These are phyloP conservation scores for Yarrowia phangngaensis DNA, from an alignment of 805 yeast species.

Conservation along the genomic window DNA sequence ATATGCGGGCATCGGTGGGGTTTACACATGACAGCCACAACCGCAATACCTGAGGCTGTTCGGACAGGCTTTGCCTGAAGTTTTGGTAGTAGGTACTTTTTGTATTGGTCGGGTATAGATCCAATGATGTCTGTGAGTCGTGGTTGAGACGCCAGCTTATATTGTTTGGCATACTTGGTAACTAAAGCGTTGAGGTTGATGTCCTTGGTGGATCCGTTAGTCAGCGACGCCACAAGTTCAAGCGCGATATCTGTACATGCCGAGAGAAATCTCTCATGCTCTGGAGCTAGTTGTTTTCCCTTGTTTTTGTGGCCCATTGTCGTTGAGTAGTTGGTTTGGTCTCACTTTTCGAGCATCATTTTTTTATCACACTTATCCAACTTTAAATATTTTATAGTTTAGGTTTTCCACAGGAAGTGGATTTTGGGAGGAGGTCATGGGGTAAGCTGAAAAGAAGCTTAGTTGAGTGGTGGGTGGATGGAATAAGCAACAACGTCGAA, in stretches of 20 bases:
- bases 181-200: conserved; percentile 88
- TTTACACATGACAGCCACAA: conserved; percentile 98
- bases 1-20: conserved; percentile 99
- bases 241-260: conserved; percentile 90
- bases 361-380: conserved; percentile 24
- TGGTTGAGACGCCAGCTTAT: conserved; percentile 88
- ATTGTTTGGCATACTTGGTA: conserved; percentile 79
- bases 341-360: neutral
- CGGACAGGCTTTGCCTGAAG: conserved; percentile 98
- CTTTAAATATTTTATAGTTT: conserved; percentile 7
- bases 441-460: neutral
- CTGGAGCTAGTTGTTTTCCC: conserved; percentile 70
- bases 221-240: conserved; percentile 72
- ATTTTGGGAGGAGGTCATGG: too few species aligned
- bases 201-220: conserved; percentile 59
- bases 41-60: conserved; percentile 98
- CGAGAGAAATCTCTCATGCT: conserved; percentile 85
- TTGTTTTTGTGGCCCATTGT: conserved; percentile 40
- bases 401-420: too few species aligned
- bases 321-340: conserved; percentile 1
- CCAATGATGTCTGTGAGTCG: conserved; percentile 90
- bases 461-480: neutral
- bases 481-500: too few species aligned
- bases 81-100: conserved; percentile 85
- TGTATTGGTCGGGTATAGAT: conserved; percentile 94